Conservation (phyloP, 1,284 basidiomycete species). For the Neolentinus lepideus region DNA sequence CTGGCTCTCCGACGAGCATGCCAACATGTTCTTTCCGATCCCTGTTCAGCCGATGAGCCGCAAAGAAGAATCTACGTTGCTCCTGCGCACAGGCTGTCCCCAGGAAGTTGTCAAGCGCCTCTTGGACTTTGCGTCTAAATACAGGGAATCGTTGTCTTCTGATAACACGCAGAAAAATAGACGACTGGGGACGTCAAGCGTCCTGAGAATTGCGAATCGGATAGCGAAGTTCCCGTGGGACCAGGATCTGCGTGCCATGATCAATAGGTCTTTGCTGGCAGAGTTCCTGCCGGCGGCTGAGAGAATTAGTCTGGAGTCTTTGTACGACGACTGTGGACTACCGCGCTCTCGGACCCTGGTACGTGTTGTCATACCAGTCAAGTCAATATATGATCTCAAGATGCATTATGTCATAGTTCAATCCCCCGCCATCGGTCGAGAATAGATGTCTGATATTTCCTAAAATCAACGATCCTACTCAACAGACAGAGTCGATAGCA, state of each 20-base stretch:
- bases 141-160: constrained; percentile 42
- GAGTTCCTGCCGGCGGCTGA: constrained; percentile 58
- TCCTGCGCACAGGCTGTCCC: constrained; percentile 36
- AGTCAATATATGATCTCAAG: background rate
- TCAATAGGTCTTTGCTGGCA: constrained; percentile 42
- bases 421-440: constrained; percentile 36
- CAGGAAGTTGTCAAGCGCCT: constrained; percentile 24
- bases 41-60: constrained; percentile 50
- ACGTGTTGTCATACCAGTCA: constrained; percentile 11
- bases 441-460: constrained; percentile 39
- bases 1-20: constrained; percentile 58
- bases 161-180: constrained; percentile 54
- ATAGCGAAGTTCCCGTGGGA: constrained; percentile 37
- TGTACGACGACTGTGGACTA: constrained; percentile 46
- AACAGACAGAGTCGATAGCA: constrained; percentile 23
- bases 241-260: constrained; percentile 36
- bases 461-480: constrained; percentile 23
- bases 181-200: constrained; percentile 51
- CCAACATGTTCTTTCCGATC: constrained; percentile 62
- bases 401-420: constrained; percentile 29
- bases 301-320: constrained; percentile 41
- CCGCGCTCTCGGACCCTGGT: constrained; percentile 34
- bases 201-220: constrained; percentile 47
- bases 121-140: constrained; percentile 46
- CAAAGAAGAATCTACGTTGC: constrained; percentile 39